phyloP scores from a whole-genome alignment of 75 land plant species.

The Sequoia sempervirens region DNA sequence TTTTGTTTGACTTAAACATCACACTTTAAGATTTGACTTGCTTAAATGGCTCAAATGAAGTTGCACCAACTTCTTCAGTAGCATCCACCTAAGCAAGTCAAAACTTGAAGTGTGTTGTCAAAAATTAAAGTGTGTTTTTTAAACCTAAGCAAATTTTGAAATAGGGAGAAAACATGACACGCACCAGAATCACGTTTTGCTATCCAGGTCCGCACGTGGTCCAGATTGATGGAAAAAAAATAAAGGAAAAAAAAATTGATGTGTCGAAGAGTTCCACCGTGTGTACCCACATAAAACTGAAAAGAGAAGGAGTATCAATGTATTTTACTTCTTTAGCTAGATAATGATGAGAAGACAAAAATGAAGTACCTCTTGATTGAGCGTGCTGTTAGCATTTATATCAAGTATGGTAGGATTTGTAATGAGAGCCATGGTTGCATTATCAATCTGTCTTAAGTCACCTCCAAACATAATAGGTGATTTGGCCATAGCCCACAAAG shows the following conservation, averaged over 20 bases:
- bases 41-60: no score
- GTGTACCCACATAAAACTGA: not conserved
- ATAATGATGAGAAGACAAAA: not conserved
- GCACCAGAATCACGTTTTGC: not conserved
- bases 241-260: not conserved
- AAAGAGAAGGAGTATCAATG: not conserved
- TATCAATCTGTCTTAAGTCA: conserved; percentile 68
- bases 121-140: no score
- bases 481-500: conserved; percentile 89
- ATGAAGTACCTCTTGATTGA: conserved; percentile 63
- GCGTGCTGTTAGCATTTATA: conserved; percentile 66
- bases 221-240: not conserved
- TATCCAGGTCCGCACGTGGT: not conserved
- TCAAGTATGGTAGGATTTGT: conserved; percentile 68
- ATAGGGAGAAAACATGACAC: not conserved
- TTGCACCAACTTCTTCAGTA: no score
- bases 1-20: no score
- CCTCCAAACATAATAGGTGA: conserved; percentile 95
- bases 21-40: no score
- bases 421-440: conserved; percentile 51
- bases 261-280: not conserved
- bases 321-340: not conserved
- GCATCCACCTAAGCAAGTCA: no score
- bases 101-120: no score
- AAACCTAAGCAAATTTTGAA: no score